These are phyloP conservation scores for Lycium ferocissimum DNA, from an alignment of 257 asterid genomes.

Conservation along the genomic window DNA sequence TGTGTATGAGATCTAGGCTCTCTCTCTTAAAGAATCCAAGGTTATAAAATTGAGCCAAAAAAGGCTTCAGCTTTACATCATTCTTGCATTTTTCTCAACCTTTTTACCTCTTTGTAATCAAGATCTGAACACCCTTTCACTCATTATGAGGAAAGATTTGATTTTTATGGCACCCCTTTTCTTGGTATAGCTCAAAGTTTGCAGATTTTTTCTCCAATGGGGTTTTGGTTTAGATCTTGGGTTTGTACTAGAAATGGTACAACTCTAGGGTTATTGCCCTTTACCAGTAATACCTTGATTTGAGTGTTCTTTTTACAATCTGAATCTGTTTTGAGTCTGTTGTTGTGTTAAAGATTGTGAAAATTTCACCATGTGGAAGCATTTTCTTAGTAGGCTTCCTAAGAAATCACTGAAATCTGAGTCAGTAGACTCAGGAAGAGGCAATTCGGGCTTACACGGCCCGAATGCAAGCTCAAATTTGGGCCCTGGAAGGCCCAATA, in stretches of 20 bases:
- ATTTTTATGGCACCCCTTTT: slow-evolving; percentile 26
- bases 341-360: slow-evolving; percentile 10
- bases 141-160: slow-evolving; percentile 28
- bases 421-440: slow-evolving; percentile 45
- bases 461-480: slow-evolving; percentile 45
- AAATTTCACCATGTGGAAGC: slow-evolving; percentile 73
- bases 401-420: slow-evolving; percentile 62
- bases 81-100: slow-evolving; percentile 8
- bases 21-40: slow-evolving; percentile 36
- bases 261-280: slow-evolving; percentile 34
- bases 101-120: not conserved
- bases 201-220: slow-evolving; percentile 3
- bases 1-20: slow-evolving; percentile 31
- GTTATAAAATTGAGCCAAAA: slow-evolving; percentile 26
- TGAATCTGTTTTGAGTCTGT: not conserved
- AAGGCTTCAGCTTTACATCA: slow-evolving; percentile 32
- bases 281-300: not conserved
- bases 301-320: not conserved
- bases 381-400: slow-evolving; percentile 70
- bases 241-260: not conserved
- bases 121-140: slow-evolving; percentile 13
- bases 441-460: slow-evolving; percentile 30
- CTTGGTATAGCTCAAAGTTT: not conserved
- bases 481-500: slow-evolving; percentile 40
- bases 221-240: slow-evolving; percentile 30